These are phyloP conservation scores for Jatropha curcas DNA, from an alignment of 345 rosid species.

Conservation along the genomic window DNA sequence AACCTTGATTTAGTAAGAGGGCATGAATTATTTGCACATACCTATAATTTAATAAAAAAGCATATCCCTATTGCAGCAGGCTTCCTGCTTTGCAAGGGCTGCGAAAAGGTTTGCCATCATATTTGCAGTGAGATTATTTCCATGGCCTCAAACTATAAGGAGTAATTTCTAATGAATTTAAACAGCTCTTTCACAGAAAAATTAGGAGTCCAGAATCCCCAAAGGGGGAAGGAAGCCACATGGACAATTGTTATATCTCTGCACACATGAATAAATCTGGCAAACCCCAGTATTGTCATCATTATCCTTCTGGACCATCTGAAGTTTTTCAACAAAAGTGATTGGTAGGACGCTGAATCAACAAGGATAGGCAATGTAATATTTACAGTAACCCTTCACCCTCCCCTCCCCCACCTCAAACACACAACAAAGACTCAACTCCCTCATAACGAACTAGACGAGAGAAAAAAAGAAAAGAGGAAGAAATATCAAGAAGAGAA, in stretches of 20 bases:
- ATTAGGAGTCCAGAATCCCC: neutral
- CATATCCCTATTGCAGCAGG: neutral
- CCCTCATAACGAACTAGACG: too few species aligned
- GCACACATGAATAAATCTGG: neutral
- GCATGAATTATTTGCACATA: slow-evolving; percentile 4
- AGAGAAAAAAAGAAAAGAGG: neutral
- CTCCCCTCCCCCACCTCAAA: too few species aligned
- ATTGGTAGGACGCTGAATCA: neutral
- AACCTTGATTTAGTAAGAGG: slow-evolving; percentile 25
- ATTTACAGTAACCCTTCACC: too few species aligned
- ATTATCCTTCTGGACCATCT: neutral
- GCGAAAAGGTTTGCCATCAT: neutral
- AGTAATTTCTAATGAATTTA: slow-evolving; percentile 5
- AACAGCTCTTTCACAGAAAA: neutral
- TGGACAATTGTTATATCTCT: neutral
- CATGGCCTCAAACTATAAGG: neutral
- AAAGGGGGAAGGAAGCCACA: too few species aligned
- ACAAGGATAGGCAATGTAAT: too few species aligned
- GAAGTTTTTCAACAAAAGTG: neutral
- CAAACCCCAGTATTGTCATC: neutral
- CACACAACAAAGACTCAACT: too few species aligned
- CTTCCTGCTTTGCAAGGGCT: neutral
- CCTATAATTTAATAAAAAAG: neutral
- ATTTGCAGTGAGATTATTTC: neutral
- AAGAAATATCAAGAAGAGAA: neutral